Conservation (phyloP, 805 yeast species). For the Ogataea nakhonphanomensis region DNA sequence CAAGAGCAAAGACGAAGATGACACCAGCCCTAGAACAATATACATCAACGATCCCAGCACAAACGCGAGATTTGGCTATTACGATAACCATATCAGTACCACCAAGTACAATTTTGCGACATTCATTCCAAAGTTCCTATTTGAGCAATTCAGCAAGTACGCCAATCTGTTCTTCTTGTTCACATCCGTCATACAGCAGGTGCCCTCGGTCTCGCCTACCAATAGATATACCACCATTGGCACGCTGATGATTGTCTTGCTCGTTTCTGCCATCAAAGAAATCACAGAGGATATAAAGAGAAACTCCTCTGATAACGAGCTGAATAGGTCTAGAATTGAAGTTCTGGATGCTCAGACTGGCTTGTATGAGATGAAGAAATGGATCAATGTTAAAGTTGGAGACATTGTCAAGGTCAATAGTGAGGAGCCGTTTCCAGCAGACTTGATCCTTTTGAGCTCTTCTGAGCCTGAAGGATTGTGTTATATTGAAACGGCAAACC, state of each 20-base stretch:
- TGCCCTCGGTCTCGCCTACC: conserved; percentile 94
- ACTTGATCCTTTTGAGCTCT: conserved; percentile 75
- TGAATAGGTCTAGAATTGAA: conserved; percentile 67
- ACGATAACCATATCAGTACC: conserved; percentile 86
- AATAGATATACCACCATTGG: conserved; percentile 94
- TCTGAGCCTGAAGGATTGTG: conserved; percentile 99
- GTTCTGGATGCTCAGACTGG: conserved; percentile 59
- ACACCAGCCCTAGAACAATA: conserved; percentile 57
- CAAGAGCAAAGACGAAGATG: conserved; percentile 19
- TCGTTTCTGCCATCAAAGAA: conserved; percentile 92
- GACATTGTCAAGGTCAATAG: conserved; percentile 81
- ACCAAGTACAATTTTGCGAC: conserved; percentile 94
- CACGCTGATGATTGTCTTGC: conserved; percentile 76
- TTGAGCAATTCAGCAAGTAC: conserved; percentile 95
- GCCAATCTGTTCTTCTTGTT: conserved; percentile 91
- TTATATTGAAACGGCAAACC: conserved; percentile 93
- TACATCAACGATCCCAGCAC: conserved; percentile 59
- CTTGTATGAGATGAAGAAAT: conserved; percentile 60
- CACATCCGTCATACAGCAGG: conserved; percentile 93
- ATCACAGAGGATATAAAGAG: conserved; percentile 87
- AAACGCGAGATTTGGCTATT: conserved; percentile 55
- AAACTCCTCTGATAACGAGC: conserved; percentile 80
- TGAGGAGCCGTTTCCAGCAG: conserved; percentile 94
- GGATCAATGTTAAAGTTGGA: conserved; percentile 90
- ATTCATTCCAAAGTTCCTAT: conserved; percentile 87